A percentile compares a stretch with the other conserved stretches of the same genome.
Evolutionary conservation across 805 yeast genomes (phyloP).

Genomic region (Allodekkera sacchari): DNA sequence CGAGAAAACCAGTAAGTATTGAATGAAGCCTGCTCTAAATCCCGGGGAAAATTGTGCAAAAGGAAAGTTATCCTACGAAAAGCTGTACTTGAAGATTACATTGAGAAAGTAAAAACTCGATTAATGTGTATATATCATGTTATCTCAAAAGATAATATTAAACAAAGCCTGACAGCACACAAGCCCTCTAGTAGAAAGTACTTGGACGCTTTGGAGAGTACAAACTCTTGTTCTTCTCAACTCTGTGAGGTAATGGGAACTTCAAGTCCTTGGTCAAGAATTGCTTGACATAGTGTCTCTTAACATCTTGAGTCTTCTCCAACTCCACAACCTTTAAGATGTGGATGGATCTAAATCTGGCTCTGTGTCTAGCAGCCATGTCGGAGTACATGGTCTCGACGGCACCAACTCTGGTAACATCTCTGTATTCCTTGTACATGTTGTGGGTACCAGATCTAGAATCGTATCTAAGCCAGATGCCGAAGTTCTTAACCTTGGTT

Average conservation of each 20-base stretch:
- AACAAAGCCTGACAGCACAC: no score
- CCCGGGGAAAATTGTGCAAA: no score
- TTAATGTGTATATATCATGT: no score
- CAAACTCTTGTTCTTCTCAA: slow-evolving; percentile 80
- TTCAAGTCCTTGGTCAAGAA: slow-evolving; percentile 89
- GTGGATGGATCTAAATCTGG: slow-evolving; percentile 99
- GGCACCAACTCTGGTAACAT: slow-evolving; percentile 97
- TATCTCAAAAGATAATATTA: no score
- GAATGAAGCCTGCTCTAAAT: no score
- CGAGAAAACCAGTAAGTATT: no score
- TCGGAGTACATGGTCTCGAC: slow-evolving; percentile 98
- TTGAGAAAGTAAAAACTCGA: no score
- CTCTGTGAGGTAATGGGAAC: slow-evolving; percentile 99
- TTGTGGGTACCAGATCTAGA: slow-evolving; percentile 99
- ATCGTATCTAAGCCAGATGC: slow-evolving; percentile 99
- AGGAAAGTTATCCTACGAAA: no score
- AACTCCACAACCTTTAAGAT: slow-evolving; percentile 99
- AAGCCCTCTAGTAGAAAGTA: slow-evolving; percentile 74
- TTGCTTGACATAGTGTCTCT: slow-evolving; percentile 99
- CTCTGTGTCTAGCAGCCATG: slow-evolving; percentile 99
- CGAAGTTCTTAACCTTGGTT: slow-evolving; percentile 99
- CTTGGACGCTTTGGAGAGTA: slow-evolving; percentile 92
- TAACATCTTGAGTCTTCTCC: slow-evolving; percentile 95
- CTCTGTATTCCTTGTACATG: slow-evolving; percentile 99
- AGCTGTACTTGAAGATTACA: no score